Base-by-base conservation (phyloP, 768 basidiomycete species). In the Leccinum variicolor region DNA sequence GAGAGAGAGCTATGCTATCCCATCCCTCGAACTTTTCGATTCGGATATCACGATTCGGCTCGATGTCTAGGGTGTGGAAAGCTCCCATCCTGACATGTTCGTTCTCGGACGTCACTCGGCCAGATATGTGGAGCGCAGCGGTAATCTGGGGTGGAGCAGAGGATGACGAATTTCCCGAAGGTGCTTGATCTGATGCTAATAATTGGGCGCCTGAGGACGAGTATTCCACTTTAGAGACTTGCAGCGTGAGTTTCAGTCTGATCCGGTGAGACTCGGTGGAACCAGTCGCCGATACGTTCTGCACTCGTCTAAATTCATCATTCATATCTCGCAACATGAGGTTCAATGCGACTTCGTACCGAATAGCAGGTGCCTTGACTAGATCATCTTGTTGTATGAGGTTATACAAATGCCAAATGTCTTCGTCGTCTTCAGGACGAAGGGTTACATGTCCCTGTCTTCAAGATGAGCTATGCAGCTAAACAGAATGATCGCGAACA, bases 361-460 rank as follows among this genome's bases (percentile, higher is more conserved):
- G 84, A 58, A 98, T 80, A 10, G 94, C 92, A 51, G 89, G 81
- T 13, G 94, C 92, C 61, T 93, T 82, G 46, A 98, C 86, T 56
- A 84, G 76, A 67, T 98, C 95, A 17, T 90, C 92, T 77, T 89
- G 80, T 62, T 91, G 84, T 54, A 99, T 97, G 55, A 99, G 79
- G 76, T 99, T 98, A 74, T 98, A 99, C 28, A 98, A 79, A 80
- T 99, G 97, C 95, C 96, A 99, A 90, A 99, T 97, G 73, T 99
- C 97, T 75, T 99, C 97, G 66, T 98, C 94, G 65, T 98, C 95
- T 72, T 99, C 94, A 5, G 96, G 95, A 50, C 92, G 85, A 47
- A 98, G 79, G n/a, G 86, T 92, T 60, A 97, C 90, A 82, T 94
- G 84, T 17, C 96, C 96, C 93, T 95, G 66, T 50, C 60, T 53